These are phyloP conservation scores for Heliamphora exappendiculata DNA, from an alignment of 148 eudicot genomes.

Conservation along the genomic window DNA sequence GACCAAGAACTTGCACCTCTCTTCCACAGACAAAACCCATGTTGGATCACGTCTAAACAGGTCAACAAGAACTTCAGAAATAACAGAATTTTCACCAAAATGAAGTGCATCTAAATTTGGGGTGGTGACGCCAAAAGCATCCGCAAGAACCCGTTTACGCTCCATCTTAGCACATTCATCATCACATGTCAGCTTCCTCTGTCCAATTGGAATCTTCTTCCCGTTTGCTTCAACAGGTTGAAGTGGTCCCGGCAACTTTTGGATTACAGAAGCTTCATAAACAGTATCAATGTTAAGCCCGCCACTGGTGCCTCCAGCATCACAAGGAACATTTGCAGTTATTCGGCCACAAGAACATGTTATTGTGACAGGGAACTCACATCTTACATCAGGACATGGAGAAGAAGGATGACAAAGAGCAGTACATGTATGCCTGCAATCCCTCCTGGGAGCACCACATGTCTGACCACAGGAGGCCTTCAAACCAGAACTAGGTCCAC, in stretches of 20 bases:
- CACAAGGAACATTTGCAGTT: conserved; percentile 75
- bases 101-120: conserved; percentile 71
- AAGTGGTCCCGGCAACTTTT: conserved; percentile 69
- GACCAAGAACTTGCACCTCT: conserved; percentile 78
- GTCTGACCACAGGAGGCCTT: conserved; percentile 77
- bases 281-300: conserved; percentile 46
- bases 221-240: conserved; percentile 68
- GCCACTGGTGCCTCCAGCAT: conserved; percentile 53
- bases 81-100: conserved; percentile 57
- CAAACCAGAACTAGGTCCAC: conserved; percentile 25
- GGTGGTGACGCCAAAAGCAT: conserved; percentile 71
- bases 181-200: conserved; percentile 81
- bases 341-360: conserved; percentile 84
- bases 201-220: conserved; percentile 68
- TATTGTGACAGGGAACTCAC: conserved; percentile 71
- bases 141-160: conserved; percentile 71
- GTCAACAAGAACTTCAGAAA: conserved; percentile 57
- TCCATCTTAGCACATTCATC: conserved; percentile 82
- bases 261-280: conserved; percentile 64
- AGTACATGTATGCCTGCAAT: conserved; percentile 80
- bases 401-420: conserved; percentile 75
- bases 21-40: conserved; percentile 89
- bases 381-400: conserved; percentile 70
- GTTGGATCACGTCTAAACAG: conserved; percentile 73
- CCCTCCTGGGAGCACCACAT: conserved; percentile 93